phyloP scores from a whole-genome alignment of 768 basidiomycete genomes.

The Tricholomella constricta region DNA sequence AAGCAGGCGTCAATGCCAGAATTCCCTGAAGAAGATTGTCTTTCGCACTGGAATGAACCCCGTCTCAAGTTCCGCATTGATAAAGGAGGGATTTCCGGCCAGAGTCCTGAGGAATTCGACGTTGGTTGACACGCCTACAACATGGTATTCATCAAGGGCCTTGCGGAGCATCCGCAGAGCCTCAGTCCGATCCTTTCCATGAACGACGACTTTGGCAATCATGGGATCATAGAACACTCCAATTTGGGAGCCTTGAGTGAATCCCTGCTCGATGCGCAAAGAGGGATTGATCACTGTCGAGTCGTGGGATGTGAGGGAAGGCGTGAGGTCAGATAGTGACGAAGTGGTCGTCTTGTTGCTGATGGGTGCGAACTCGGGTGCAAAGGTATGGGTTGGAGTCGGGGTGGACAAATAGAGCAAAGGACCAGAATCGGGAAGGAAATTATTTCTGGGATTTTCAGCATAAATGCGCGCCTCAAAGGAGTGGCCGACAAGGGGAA shows the following conservation, averaged over 20 bases:
- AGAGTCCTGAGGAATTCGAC: slow-evolving; percentile 83
- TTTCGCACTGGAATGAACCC: slow-evolving; percentile 78
- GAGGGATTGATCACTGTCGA: slow-evolving; percentile 49
- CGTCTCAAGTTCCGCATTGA: slow-evolving; percentile 82
- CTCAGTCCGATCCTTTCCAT: slow-evolving; percentile 81
- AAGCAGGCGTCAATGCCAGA: not conserved
- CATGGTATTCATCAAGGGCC: slow-evolving; percentile 85
- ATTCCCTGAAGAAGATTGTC: slow-evolving; percentile 16
- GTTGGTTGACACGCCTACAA: slow-evolving; percentile 91
- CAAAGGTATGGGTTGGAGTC: slow-evolving; percentile 67
- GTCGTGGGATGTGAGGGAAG: slow-evolving; percentile 31
- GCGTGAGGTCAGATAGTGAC: slow-evolving; percentile 28
- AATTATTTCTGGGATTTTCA: slow-evolving; percentile 91
- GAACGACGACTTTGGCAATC: slow-evolving; percentile 91
- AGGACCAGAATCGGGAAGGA: slow-evolving; percentile 87
- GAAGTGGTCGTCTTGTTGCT: slow-evolving; percentile 22
- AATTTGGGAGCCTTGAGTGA: slow-evolving; percentile 75
- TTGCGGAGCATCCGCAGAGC: slow-evolving; percentile 79
- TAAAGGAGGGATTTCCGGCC: slow-evolving; percentile 77
- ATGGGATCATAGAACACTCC: slow-evolving; percentile 91
- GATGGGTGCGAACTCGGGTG: slow-evolving; percentile 42
- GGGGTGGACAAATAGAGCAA: slow-evolving; percentile 84
- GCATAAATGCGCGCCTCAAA: slow-evolving; percentile 97
- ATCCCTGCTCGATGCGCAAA: slow-evolving; percentile 89
- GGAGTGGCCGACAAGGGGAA: slow-evolving; percentile 89